phyloP scores from a whole-genome alignment of 257 asterid genomes.

The Jasminum sambac region DNA sequence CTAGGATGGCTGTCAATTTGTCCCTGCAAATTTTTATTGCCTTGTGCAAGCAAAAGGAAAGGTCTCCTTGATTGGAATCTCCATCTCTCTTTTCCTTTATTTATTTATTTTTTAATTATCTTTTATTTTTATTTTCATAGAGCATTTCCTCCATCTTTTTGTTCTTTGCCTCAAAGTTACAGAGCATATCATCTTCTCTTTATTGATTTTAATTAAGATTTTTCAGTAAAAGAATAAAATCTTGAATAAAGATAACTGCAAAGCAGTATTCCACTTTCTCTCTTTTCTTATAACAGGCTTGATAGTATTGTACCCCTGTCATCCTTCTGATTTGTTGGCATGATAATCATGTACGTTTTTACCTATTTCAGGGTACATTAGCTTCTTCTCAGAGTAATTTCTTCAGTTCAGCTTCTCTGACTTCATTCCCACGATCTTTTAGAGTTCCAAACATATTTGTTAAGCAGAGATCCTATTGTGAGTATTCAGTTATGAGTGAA shows the following conservation, averaged over 20 bases:
- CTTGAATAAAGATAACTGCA: slow-evolving; percentile 6
- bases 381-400: slow-evolving; percentile 23
- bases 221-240: background rate
- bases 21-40: slow-evolving; percentile 28
- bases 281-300: background rate
- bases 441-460: slow-evolving; percentile 23
- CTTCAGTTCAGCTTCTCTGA: slow-evolving; percentile 26
- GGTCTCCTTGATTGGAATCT: slow-evolving; percentile 33
- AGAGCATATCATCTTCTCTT: background rate
- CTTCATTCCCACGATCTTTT: slow-evolving; percentile 21
- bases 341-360: slow-evolving; percentile 14
- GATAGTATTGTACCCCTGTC: background rate
- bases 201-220: background rate
- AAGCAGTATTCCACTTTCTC: background rate
- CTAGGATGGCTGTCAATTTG: slow-evolving; percentile 21
- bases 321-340: slow-evolving; percentile 9
- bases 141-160: background rate
- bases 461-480: slow-evolving; percentile 26
- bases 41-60: slow-evolving; percentile 42
- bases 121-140: no score
- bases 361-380: slow-evolving; percentile 43
- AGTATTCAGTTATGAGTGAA: slow-evolving; percentile 51
- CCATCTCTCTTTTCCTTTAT: background rate
- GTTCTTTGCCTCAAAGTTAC: background rate
- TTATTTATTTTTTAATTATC: no score